Conservation (phyloP, 106 monocot genomes). For the Allium sativum region DNA sequence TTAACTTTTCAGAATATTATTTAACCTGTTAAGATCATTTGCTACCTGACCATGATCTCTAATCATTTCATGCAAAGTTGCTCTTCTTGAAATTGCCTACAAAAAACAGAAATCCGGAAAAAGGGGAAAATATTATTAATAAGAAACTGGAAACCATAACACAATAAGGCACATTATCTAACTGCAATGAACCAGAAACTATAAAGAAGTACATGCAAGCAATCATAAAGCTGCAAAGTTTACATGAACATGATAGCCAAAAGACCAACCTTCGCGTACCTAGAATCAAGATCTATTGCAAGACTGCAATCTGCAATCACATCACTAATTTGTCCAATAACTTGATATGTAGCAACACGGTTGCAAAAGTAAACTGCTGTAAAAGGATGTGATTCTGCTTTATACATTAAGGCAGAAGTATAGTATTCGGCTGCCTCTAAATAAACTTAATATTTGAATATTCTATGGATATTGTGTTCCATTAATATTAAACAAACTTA, state of each 20-base stretch:
- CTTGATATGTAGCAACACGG: constrained; percentile 96
- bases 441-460: no score
- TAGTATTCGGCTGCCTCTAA: constrained; percentile 74
- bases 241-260: no score
- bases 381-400: constrained; percentile 76
- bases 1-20: constrained; percentile 15
- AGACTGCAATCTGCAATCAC: constrained; percentile 13
- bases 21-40: constrained; percentile 43
- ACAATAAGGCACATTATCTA: no score
- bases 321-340: constrained; percentile 16
- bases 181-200: no score
- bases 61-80: constrained; percentile 87
- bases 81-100: constrained; percentile 95
- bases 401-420: constrained; percentile 59
- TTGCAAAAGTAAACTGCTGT: constrained; percentile 87
- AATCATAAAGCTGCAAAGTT: constrained; percentile 18
- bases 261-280: constrained; percentile 60
- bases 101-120: background rate
- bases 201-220: no score
- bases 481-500: no score
- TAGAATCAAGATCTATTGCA: constrained; percentile 81
- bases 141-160: no score
- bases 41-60: constrained; percentile 81
- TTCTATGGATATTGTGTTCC: no score
- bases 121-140: no score